Evolutionary conservation across 306 rosid genomes (phyloP).

Genomic region (Herpetospermum pedunculosum): DNA sequence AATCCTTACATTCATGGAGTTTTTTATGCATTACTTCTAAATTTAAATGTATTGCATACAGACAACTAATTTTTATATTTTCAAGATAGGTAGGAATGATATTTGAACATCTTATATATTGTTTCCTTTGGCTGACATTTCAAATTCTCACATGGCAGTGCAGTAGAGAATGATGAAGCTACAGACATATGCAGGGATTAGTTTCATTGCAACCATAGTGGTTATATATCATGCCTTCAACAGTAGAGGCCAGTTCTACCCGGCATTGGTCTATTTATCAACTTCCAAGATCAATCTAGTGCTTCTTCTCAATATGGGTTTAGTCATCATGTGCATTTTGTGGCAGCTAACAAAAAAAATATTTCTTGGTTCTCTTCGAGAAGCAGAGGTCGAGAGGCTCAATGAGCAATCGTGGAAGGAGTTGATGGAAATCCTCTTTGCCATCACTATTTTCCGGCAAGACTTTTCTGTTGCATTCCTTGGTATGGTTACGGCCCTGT

Average conservation of each 20-base stretch:
- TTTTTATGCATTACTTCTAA: not conserved
- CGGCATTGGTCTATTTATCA: conserved; percentile 88
- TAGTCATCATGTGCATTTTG: conserved; percentile 71
- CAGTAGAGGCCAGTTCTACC: conserved; percentile 95
- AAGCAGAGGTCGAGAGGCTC: conserved; percentile 97
- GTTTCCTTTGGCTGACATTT: not conserved
- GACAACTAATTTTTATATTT: not conserved
- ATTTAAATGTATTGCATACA: not conserved
- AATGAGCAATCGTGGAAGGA: conserved; percentile 99
- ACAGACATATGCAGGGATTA: conserved; percentile 81
- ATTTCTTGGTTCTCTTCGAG: conserved; percentile 87
- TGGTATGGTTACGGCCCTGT: conserved; percentile 77
- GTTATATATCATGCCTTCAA: conserved; percentile 82
- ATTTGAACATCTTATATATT: not conserved
- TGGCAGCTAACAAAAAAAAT: conserved; percentile 82
- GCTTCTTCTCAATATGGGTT: conserved; percentile 92
- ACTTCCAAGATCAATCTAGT: conserved; percentile 95
- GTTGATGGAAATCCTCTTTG: conserved; percentile 95
- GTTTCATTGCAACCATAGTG: conserved; percentile 74
- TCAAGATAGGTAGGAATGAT: not conserved
- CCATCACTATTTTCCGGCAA: conserved; percentile 91
- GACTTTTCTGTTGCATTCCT: conserved; percentile 87
- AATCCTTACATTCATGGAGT: not conserved
- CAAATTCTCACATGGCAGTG: conserved; percentile 2
- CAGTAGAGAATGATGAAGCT: conserved; percentile 59